Evolutionary conservation across 2,329 filamentous ascomycete genomes (phyloP).

Genomic region (Aspergillus niger): DNA sequence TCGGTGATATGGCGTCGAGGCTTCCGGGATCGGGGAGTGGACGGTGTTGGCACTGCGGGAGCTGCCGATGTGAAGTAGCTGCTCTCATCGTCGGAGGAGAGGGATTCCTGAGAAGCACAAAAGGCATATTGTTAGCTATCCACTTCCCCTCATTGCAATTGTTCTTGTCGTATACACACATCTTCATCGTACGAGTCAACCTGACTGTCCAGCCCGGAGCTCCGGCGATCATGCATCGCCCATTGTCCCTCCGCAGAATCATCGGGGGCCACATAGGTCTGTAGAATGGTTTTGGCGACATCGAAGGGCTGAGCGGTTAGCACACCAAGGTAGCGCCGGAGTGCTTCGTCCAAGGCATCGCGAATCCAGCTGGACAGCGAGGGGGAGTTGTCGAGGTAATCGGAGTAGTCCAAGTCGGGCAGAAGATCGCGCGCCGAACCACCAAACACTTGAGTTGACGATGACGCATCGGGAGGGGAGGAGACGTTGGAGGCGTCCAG

Average conservation of each 20-base stretch:
- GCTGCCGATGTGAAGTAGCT: conserved; percentile 76
- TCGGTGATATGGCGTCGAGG: conserved; percentile 47
- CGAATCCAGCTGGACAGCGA: conserved; percentile 74
- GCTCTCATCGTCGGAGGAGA: conserved; percentile 70
- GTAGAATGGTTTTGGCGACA: conserved; percentile 90
- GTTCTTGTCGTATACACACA: conserved; percentile 22
- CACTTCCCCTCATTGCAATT: neutral
- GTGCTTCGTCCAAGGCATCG: conserved; percentile 76
- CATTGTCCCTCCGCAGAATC: conserved; percentile 34
- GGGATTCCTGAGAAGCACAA: conserved; percentile 34
- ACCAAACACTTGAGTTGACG: conserved; percentile 53
- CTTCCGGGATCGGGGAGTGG: conserved; percentile 43
- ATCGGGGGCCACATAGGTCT: conserved; percentile 63
- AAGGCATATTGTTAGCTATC: neutral
- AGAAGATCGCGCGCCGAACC: conserved; percentile 79
- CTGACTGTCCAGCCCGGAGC: conserved; percentile 26
- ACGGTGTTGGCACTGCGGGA: conserved; percentile 45
- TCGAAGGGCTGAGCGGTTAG: conserved; percentile 94
- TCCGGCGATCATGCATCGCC: conserved; percentile 32
- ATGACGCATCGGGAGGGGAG: conserved; percentile 41
- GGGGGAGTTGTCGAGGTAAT: conserved; percentile 78
- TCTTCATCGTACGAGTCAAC: conserved; percentile 39
- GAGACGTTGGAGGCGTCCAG: conserved; percentile 50
- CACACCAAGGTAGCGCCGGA: conserved; percentile 90
- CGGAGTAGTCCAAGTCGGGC: conserved; percentile 87